phyloP scores from a whole-genome alignment of 2,329 filamentous ascomycete genomes.

The Nemania serpens region DNA sequence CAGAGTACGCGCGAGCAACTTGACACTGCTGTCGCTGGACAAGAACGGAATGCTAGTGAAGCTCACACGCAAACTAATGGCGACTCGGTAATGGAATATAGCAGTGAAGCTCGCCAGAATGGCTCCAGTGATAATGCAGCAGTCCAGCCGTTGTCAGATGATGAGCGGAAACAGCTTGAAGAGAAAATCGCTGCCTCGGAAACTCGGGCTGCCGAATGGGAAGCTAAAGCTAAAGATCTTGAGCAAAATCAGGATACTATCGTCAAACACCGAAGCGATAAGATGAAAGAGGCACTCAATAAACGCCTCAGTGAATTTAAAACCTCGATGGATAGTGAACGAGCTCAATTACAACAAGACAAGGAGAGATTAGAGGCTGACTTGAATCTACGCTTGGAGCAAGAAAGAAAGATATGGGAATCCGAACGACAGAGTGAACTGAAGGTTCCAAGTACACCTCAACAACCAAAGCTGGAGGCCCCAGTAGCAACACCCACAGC shows the following conservation, averaged over 20 bases:
- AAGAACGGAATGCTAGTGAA: conserved; percentile 63
- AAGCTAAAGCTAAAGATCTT: conserved; percentile 65
- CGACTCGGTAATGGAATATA: conserved; percentile 40
- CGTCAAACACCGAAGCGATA: conserved; percentile 68
- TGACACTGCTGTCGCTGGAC: conserved; percentile 63
- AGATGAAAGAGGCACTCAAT: conserved; percentile 70
- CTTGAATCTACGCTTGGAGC: conserved; percentile 38
- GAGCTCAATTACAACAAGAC: conserved; percentile 66
- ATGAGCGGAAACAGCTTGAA: conserved; percentile 65
- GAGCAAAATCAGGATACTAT: conserved; percentile 65
- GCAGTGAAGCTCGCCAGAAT: conserved; percentile 28
- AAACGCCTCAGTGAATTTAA: conserved; percentile 72
- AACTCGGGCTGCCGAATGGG: conserved; percentile 65
- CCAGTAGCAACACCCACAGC: conserved; percentile 41
- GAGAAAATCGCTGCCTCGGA: conserved; percentile 65
- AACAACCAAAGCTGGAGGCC: conserved; percentile 46
- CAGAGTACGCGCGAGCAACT: conserved; percentile 62
- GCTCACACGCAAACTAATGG: conserved; percentile 40
- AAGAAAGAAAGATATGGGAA: conserved; percentile 41
- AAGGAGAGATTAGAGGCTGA: conserved; percentile 66
- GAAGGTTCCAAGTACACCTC: conserved; percentile 47
- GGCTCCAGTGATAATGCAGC: conserved; percentile 16
- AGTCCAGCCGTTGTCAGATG: conserved; percentile 51
- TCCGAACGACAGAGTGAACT: conserved; percentile 30
- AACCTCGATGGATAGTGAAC: conserved; percentile 50